Conservation (phyloP, 106 monocot species). For the Hemerocallis citrina region DNA sequence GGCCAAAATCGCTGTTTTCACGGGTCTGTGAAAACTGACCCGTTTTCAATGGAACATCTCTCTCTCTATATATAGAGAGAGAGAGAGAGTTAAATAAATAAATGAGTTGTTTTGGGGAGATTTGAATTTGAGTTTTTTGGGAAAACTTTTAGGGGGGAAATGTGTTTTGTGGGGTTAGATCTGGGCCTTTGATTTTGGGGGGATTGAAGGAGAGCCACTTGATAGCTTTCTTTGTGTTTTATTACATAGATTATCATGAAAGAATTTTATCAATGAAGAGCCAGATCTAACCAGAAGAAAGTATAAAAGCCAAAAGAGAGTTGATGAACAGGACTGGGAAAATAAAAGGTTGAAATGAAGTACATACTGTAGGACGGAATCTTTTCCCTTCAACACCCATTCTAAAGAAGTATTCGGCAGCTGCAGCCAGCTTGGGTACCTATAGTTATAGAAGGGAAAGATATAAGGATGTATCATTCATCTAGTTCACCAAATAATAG, state of each 20-base stretch:
- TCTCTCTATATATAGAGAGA: too few species aligned
- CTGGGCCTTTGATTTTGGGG: too few species aligned
- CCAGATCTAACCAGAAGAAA: not conserved
- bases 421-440: slow-evolving; percentile 82
- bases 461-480: not conserved
- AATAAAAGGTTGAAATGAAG: not conserved
- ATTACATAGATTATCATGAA: not conserved
- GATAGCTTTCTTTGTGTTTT: too few species aligned
- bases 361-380: slow-evolving; percentile 83
- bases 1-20: too few species aligned
- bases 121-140: too few species aligned
- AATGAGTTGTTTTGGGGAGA: too few species aligned
- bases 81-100: too few species aligned
- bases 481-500: not conserved
- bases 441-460: slow-evolving; percentile 11
- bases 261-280: not conserved
- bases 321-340: not conserved
- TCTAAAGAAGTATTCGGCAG: slow-evolving; percentile 87
- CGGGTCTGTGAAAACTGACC: too few species aligned
- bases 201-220: too few species aligned
- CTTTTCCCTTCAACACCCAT: slow-evolving; percentile 87
- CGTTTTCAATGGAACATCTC: too few species aligned
- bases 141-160: too few species aligned
- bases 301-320: not conserved
- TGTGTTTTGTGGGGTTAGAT: too few species aligned